Percentiles rank a stretch among this genome's conserved stretches.
Conservation (phyloP, 306 rosid species). For the Ziziphus jujuba region DNA sequence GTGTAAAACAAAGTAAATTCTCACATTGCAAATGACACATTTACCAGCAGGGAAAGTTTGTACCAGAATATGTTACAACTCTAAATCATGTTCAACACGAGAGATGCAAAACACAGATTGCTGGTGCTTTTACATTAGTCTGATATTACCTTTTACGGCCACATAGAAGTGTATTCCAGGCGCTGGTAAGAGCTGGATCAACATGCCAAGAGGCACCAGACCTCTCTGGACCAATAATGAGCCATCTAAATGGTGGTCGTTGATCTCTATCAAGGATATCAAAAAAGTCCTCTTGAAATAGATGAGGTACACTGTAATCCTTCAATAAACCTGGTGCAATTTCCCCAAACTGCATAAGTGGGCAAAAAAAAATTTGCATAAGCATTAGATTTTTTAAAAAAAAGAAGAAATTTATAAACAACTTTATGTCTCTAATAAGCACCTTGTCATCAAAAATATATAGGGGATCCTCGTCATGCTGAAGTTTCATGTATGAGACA, state of each 20-base stretch:
- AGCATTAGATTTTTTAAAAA: neutral
- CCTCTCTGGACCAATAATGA: constrained; percentile 94
- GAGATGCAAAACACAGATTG: constrained; percentile 12
- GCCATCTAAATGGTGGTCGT: constrained; percentile 95
- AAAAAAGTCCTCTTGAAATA: constrained; percentile 88
- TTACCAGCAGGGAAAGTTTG: neutral
- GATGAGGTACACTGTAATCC: constrained; percentile 84
- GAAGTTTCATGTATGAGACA: constrained; percentile 72
- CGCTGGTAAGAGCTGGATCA: constrained; percentile 99
- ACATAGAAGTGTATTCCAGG: constrained; percentile 94
- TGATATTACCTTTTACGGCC: constrained; percentile 82
- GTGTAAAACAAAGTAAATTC: no score
- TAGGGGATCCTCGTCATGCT: constrained; percentile 94
- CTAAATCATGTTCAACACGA: constrained; percentile 4
- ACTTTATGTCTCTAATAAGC: constrained; percentile 5
- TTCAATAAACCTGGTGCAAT: constrained; percentile 77
- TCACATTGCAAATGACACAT: no score
- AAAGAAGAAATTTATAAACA: neutral
- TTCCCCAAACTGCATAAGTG: constrained; percentile 92
- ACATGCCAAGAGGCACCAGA: constrained; percentile 99
- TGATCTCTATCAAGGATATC: constrained; percentile 71
- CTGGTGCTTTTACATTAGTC: constrained; percentile 7
- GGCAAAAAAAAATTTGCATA: neutral
- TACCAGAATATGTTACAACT: neutral
- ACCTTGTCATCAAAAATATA: constrained; percentile 98